Evolutionary conservation across 2,329 filamentous ascomycete genomes (phyloP), one percentile per base, ranked within the genome.

Genomic region (Endocalyx cinctus): DNA sequence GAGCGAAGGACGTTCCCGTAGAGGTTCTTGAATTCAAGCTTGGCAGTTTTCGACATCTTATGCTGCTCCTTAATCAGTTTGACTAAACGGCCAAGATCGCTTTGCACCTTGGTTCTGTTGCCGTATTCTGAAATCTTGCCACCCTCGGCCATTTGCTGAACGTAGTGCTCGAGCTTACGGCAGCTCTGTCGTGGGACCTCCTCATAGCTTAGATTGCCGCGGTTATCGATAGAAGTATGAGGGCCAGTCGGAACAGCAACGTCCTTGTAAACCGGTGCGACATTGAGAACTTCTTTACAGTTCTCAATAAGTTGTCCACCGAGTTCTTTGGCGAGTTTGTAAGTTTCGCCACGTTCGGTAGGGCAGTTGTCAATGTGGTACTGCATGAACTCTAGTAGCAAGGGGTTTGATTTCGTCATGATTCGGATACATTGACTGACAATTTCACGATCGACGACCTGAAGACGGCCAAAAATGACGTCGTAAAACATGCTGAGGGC

Each of bases 281-380:
- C 74, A 34, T 84, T 73, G 35, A 98, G 70, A 13, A 95, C 88
- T 17, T 98, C 92, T 59, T 84, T 89, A 71, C 92, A 97, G 69
- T 98, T 98, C 60, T 96, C 87, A 49, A 98, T 94, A 34, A 98
- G 82, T 66, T 94, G 86, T 55, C 86, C 74, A 22, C 87, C 90
- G 16, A 98, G 83, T 63, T 92, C 82, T 69, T 98, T 95, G 27
- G 92, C 92, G n/a, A 98, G 80, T 66, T 92, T 78, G 66, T 98
- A 98, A 2, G 92, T 98, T 68, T 98, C 92, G 38, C 92, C 92
- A 31, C 90, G 84, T 57, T 98, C 89, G 0, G 89, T 89, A 1
- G 92, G 92, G 68, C 90, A 97, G 69, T 97, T 92, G 55, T 98
- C 92, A 55, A 98, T 98, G 67, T 98, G 92, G 54, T 98, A 97